Evolutionary conservation across 179 eudicot genomes (phyloP).

Genomic region (Silene noctiflora): DNA sequence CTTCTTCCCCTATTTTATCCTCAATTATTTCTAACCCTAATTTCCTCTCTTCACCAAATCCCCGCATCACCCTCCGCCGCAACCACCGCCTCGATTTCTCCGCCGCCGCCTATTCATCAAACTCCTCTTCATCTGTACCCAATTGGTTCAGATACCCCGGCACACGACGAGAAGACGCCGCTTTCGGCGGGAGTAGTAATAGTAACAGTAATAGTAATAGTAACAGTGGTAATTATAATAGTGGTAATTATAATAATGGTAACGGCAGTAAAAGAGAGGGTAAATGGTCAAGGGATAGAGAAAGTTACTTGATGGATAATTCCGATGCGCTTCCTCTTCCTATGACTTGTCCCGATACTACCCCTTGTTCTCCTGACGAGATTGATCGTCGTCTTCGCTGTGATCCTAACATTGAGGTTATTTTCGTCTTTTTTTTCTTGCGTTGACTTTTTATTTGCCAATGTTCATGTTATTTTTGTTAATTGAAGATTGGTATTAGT

Average conservation of each 20-base stretch:
- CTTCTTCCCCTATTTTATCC: slow-evolving; percentile 16
- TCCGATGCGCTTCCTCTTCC: slow-evolving; percentile 78
- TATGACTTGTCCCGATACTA: slow-evolving; percentile 66
- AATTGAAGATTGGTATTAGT: no score
- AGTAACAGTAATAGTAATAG: background rate
- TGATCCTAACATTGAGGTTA: slow-evolving; percentile 62
- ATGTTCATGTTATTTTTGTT: no score
- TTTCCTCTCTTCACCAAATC: slow-evolving; percentile 24
- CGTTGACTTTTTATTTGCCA: background rate
- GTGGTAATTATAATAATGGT: background rate
- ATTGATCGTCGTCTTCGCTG: slow-evolving; percentile 69
- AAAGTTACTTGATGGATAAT: slow-evolving; percentile 67
- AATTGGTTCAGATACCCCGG: slow-evolving; percentile 37
- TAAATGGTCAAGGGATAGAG: slow-evolving; percentile 61
- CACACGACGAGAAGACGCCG: background rate
- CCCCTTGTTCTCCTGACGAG: slow-evolving; percentile 63
- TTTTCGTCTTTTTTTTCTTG: slow-evolving; percentile 6
- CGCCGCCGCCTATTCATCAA: slow-evolving; percentile 25
- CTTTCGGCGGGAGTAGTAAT: background rate
- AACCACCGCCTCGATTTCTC: slow-evolving; percentile 26
- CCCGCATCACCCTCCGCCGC: slow-evolving; percentile 17
- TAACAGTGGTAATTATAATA: background rate
- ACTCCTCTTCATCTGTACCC: slow-evolving; percentile 24
- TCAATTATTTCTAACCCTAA: slow-evolving; percentile 24
- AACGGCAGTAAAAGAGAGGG: slow-evolving; percentile 38